A percentile compares a stretch with the other conserved stretches of the same genome.
These are phyloP conservation scores for Penicillium sp. DNA, from an alignment of 2,329 filamentous ascomycete species.

Conservation along the genomic window DNA sequence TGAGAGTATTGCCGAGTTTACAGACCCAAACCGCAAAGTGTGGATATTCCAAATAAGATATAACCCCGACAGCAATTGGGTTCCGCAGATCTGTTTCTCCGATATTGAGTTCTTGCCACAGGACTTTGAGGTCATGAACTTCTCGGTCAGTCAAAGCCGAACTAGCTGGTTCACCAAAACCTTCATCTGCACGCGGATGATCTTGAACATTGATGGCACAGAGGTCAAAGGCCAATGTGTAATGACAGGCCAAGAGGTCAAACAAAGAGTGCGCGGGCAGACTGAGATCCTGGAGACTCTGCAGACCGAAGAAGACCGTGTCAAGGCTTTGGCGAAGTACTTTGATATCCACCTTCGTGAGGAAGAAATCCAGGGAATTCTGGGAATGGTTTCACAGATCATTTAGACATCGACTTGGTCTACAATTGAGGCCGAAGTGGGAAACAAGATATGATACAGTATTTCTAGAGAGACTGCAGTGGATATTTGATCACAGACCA, in stretches of 20 bases:
- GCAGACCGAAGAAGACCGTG: constrained; percentile 55
- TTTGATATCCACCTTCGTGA: constrained; percentile 56
- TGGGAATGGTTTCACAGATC: constrained; percentile 53
- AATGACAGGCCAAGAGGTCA: constrained; percentile 55
- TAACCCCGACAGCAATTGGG: constrained; percentile 54
- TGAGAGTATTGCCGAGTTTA: constrained; percentile 50
- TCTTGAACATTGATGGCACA: constrained; percentile 51
- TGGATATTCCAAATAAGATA: constrained; percentile 68
- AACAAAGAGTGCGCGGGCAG: constrained; percentile 55
- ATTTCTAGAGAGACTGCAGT: constrained; percentile 26
- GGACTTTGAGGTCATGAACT: constrained; percentile 66
- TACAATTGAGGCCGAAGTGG: constrained; percentile 7
- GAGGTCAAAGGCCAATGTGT: constrained; percentile 57
- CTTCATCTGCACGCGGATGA: constrained; percentile 58
- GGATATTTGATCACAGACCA: constrained; percentile 27
- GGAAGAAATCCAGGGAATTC: constrained; percentile 55
- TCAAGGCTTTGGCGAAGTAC: constrained; percentile 53
- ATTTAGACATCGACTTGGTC: constrained; percentile 18
- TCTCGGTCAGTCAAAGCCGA: constrained; percentile 53
- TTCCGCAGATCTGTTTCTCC: constrained; percentile 65
- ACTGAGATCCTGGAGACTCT: constrained; percentile 52
- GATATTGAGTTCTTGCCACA: constrained; percentile 63
- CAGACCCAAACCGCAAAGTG: constrained; percentile 48
- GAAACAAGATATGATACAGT: constrained; percentile 25
- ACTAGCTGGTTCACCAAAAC: constrained; percentile 57